Evolutionary conservation across 2,329 filamentous ascomycete genomes (phyloP).

Genomic region (Beauveria caledonica): DNA sequence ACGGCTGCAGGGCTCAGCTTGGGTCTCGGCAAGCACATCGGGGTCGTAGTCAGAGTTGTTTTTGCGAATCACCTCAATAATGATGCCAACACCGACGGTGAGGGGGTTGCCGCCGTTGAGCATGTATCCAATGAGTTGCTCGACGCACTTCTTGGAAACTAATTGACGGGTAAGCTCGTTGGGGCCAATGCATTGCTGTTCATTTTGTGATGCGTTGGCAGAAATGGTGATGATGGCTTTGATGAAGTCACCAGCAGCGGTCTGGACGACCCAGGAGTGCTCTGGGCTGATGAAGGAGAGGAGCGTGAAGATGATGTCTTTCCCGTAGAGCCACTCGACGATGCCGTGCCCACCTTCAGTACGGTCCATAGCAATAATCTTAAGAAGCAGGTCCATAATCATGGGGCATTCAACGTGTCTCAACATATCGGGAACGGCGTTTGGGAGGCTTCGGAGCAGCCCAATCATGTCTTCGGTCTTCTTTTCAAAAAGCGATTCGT

Average conservation of each 20-base stretch:
- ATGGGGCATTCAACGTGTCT: conserved; percentile 94
- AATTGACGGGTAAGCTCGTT: conserved; percentile 94
- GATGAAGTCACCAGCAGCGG: conserved; percentile 91
- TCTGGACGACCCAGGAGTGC: conserved; percentile 84
- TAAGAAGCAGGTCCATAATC: conserved; percentile 94
- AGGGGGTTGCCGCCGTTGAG: conserved; percentile 85
- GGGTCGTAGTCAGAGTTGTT: conserved; percentile 99
- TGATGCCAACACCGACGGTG: conserved; percentile 91
- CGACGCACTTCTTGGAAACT: conserved; percentile 76
- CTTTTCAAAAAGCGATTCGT: conserved; percentile 93
- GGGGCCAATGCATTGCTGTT: conserved; percentile 96
- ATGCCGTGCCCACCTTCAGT: conserved; percentile 85
- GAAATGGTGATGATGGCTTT: conserved; percentile 99
- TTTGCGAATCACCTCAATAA: conserved; percentile 97
- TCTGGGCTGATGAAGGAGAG: conserved; percentile 81
- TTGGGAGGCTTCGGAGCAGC: conserved; percentile 75
- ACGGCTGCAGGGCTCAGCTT: conserved; percentile 69
- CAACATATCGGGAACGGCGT: conserved; percentile 75
- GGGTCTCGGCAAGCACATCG: conserved; percentile 75
- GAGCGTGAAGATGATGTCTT: conserved; percentile 78
- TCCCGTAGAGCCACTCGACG: conserved; percentile 93
- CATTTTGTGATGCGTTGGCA: conserved; percentile 94
- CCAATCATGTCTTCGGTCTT: conserved; percentile 97
- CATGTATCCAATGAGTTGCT: conserved; percentile 85
- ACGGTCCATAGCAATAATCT: conserved; percentile 94